Conservation (phyloP, 2,329 filamentous ascomycete species). For the Pseudopyrenochaeta lycopersici region DNA sequence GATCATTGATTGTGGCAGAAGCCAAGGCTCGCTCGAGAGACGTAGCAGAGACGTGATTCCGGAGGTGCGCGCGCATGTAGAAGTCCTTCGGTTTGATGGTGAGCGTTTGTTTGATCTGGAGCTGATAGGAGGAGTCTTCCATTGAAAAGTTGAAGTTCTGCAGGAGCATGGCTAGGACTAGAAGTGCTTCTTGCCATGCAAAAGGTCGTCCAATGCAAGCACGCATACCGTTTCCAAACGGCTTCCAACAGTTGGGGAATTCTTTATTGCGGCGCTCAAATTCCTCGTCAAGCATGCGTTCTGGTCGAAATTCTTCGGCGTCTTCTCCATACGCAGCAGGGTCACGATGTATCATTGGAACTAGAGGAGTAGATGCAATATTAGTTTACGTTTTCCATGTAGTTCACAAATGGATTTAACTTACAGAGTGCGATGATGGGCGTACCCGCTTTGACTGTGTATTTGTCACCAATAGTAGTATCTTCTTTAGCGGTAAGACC, state of each 20-base stretch:
- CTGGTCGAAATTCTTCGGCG: slow-evolving; percentile 55
- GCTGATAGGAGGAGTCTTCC: slow-evolving; percentile 55
- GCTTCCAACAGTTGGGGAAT: slow-evolving; percentile 58
- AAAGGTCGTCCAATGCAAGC: slow-evolving; percentile 64
- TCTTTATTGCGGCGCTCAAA: slow-evolving; percentile 51
- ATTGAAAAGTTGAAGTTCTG: slow-evolving; percentile 56
- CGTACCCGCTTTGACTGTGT: slow-evolving; percentile 45
- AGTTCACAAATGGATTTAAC: no score
- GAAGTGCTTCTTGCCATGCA: slow-evolving; percentile 63
- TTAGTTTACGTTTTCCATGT: no score
- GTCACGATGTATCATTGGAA: slow-evolving; percentile 50
- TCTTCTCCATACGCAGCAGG: slow-evolving; percentile 56
- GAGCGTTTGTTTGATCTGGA: slow-evolving; percentile 55
- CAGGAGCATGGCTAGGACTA: slow-evolving; percentile 55
- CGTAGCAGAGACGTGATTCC: slow-evolving; percentile 43
- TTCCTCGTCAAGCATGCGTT: slow-evolving; percentile 58
- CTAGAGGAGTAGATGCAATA: background rate
- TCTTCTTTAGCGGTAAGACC: slow-evolving; percentile 42
- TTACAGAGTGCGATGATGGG: slow-evolving; percentile 37
- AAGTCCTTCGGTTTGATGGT: slow-evolving; percentile 57
- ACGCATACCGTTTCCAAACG: slow-evolving; percentile 63
- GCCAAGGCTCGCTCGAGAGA: slow-evolving; percentile 39
- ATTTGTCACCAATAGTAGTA: slow-evolving; percentile 48
- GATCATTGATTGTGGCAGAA: slow-evolving; percentile 28
- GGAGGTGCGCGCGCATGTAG: slow-evolving; percentile 48